Base-by-base conservation (phyloP, 108 stramenopile genomes). In the Ochromonas danica region DNA sequence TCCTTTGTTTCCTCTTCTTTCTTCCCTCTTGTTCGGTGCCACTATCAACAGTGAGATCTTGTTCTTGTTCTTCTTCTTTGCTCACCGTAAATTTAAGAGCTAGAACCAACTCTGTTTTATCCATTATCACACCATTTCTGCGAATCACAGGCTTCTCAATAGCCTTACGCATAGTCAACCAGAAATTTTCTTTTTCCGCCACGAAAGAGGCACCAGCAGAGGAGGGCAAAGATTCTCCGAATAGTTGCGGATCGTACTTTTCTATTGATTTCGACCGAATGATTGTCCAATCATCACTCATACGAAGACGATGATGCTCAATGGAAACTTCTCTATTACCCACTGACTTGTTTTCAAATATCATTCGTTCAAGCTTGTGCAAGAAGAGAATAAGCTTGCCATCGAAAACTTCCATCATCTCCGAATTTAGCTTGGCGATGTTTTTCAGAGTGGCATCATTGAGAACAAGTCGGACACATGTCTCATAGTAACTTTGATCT, bases 331-430 rank as follows among this genome's bases (percentile, higher is more conserved):
- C n/a, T n/a, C n/a, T n/a, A n/a, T n/a, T n/a, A n/a, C n/a, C n/a
- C n/a, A n/a, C n/a, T n/a, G n/a, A n/a, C n/a, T 51, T 6, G 31
- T 67, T 33, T 28, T 67, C 27, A 6, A 67, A 36, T 10, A 36
- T 33, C 63, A 67, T 67, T 28, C 31, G 17, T 28, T 6, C 6
- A 6, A 67, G 63, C 63, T 67, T 28, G 33, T 36, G 17, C 31
- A 67, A 36, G 31, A 67, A 67, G 17, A 67, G 31, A 28, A 67
- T 28, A 28, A 67, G 63, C 31, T 28, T 67, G 3, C 31, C 63
- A 36, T 67, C 63, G 31, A 67, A 67, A 6, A 67, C 63, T 28
- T 67, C 63, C 63, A 35, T 67, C 63, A 67, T 10, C 3, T 36
- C 10, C 31, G 33, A 28, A 36, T 6, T 28, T 25, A 67, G 31